Conservation (phyloP, 1,284 basidiomycete species). For the Puccinia coronata region DNA sequence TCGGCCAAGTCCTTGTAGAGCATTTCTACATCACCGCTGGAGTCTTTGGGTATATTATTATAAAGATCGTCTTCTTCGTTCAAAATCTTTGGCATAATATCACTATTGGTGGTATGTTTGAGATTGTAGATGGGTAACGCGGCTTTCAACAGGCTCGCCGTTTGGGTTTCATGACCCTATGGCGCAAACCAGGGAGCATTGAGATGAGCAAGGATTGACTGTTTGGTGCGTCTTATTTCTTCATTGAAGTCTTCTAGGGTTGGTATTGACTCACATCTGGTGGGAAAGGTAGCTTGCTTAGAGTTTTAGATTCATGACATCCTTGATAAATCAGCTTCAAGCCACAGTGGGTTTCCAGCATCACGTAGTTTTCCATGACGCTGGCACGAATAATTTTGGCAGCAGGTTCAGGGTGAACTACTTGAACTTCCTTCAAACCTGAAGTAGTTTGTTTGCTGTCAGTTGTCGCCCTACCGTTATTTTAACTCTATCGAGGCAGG, state of each 20-base stretch:
- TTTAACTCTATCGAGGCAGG: background rate
- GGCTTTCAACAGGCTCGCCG: constrained; percentile 29
- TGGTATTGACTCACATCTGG: constrained; percentile 12
- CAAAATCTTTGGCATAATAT: background rate
- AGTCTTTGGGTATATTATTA: background rate
- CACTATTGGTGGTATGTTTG: background rate
- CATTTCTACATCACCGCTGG: constrained; percentile 34
- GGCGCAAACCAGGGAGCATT: background rate
- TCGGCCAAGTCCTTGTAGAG: background rate
- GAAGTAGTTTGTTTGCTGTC: background rate
- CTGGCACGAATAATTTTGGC: constrained; percentile 23
- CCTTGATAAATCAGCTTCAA: constrained; percentile 38
- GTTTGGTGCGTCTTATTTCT: background rate
- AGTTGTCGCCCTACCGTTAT: background rate
- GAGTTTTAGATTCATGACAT: constrained; percentile 28
- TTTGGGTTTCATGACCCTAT: constrained; percentile 5
- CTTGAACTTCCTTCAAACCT: constrained; percentile 38
- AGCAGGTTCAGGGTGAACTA: constrained; percentile 27
- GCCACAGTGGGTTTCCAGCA: constrained; percentile 29
- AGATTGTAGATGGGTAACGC: constrained; percentile 15
- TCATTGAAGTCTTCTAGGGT: background rate
- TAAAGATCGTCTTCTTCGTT: constrained; percentile 29
- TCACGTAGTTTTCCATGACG: constrained; percentile 29
- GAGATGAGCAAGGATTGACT: background rate
- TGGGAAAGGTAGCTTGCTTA: constrained; percentile 37